phyloP scores from a whole-genome alignment of 805 yeast genomes.

The Metschnikowia amazonensis region DNA sequence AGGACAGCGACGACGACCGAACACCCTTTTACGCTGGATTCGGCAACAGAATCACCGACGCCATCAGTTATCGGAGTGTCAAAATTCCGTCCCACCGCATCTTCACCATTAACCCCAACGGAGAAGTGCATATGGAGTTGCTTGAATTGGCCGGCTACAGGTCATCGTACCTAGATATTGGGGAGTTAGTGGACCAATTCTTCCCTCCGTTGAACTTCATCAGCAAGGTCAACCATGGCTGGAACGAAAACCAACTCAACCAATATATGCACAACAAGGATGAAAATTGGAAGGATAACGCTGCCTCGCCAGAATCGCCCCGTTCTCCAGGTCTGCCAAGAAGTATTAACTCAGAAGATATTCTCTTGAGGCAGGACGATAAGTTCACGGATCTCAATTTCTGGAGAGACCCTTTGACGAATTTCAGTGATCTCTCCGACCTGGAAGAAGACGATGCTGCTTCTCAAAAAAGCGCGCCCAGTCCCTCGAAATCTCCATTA shows the following conservation, averaged over 20 bases:
- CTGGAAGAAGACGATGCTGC: constrained; percentile 35
- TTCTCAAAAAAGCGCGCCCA: constrained; percentile 4
- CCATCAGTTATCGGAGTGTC: constrained; percentile 88
- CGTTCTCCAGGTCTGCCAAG: constrained; percentile 20
- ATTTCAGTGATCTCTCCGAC: constrained; percentile 58
- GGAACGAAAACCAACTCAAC: constrained; percentile 35
- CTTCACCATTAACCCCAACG: constrained; percentile 92
- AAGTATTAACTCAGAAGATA: constrained; percentile 22
- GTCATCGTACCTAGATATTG: constrained; percentile 81
- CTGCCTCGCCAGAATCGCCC: constrained; percentile 22
- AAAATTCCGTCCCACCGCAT: constrained; percentile 92
- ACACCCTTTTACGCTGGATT: constrained; percentile 97
- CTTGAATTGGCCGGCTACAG: constrained; percentile 90
- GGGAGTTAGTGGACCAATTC: constrained; percentile 93
- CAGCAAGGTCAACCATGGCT: constrained; percentile 27
- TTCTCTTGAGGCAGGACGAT: constrained; percentile 44
- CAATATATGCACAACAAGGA: constrained; percentile 28
- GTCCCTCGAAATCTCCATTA: constrained; percentile 3
- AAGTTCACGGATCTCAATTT: constrained; percentile 82
- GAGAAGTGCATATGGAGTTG: constrained; percentile 96
- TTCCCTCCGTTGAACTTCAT: constrained; percentile 70
- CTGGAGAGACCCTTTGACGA: constrained; percentile 82
- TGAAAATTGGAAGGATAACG: constrained; percentile 4
- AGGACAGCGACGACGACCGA: constrained; percentile 38
- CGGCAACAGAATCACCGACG: constrained; percentile 95